These are phyloP conservation scores for Aureobasidium leucospermi DNA, from an alignment of 2,329 filamentous ascomycete genomes.

Conservation along the genomic window DNA sequence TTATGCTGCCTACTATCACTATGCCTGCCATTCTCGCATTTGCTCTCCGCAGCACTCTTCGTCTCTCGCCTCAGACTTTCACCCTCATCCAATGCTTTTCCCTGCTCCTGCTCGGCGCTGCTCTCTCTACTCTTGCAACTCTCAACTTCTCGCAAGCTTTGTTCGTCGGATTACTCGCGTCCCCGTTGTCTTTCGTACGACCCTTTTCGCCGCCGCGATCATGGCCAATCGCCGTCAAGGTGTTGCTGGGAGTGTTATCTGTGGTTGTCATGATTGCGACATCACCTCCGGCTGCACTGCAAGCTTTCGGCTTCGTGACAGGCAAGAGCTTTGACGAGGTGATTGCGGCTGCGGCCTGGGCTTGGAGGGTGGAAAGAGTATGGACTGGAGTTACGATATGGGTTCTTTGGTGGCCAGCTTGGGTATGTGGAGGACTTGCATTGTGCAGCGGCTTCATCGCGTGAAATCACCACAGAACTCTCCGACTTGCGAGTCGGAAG, in stretches of 20 bases:
- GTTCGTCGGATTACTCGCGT: conserved; percentile 69
- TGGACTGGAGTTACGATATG: conserved; percentile 17
- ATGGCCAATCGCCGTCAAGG: conserved; percentile 1
- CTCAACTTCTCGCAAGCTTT: conserved; percentile 92
- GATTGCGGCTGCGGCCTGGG: conserved; percentile 16
- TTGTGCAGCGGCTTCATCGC: conserved; percentile 12
- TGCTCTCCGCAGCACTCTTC: conserved; percentile 29
- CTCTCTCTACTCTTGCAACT: conserved; percentile 84
- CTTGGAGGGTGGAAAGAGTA: conserved; percentile 17
- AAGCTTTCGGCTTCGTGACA: conserved; percentile 9
- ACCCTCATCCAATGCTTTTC: conserved; percentile 83
- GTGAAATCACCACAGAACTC: background rate
- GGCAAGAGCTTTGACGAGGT: conserved; percentile 12
- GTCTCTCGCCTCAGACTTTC: conserved; percentile 60
- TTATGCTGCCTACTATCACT: conserved; percentile 10
- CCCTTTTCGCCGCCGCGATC: conserved; percentile 16
- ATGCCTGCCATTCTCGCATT: conserved; percentile 27
- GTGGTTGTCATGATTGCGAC: conserved; percentile 11
- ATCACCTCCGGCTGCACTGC: conserved; percentile 15
- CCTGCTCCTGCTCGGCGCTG: conserved; percentile 84
- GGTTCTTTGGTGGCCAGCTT: conserved; percentile 18
- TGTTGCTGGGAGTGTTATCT: conserved; percentile 7
- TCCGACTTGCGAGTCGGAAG: background rate
- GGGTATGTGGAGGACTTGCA: conserved; percentile 16
- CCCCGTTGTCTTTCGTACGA: conserved; percentile 69